These are phyloP conservation scores for Venturia nashicola DNA, from an alignment of 2,329 filamentous ascomycete species.

Conservation along the genomic window DNA sequence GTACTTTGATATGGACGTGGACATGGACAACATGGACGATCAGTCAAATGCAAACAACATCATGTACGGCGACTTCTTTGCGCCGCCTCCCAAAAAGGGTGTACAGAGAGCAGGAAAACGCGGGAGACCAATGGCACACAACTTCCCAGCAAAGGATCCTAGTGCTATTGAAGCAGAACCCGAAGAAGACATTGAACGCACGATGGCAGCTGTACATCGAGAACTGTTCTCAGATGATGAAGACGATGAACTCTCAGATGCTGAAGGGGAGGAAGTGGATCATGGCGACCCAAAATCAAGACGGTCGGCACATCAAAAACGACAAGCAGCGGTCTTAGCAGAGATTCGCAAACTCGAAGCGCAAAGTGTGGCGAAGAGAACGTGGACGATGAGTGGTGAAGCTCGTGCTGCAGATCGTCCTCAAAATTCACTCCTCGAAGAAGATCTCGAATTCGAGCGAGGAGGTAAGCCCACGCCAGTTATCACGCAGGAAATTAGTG, in stretches of 20 bases:
- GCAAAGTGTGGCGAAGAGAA: conserved; percentile 75
- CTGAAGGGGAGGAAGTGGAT: conserved; percentile 49
- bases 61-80: conserved; percentile 89
- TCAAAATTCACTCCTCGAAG: conserved; percentile 80
- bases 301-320: conserved; percentile 72
- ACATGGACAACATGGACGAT: conserved; percentile 37
- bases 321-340: conserved; percentile 72
- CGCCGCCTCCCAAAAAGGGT: conserved; percentile 63
- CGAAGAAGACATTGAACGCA: conserved; percentile 61
- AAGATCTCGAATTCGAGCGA: conserved; percentile 92
- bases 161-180: conserved; percentile 28
- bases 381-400: conserved; percentile 86
- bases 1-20: conserved; percentile 45
- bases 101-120: conserved; percentile 42
- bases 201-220: conserved; percentile 75
- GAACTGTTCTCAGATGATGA: conserved; percentile 80
- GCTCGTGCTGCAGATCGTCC: conserved; percentile 72
- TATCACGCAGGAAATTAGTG: conserved; percentile 80
- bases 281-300: conserved; percentile 60
- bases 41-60: conserved; percentile 72
- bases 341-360: conserved; percentile 88
- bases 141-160: conserved; percentile 28
- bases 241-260: conserved; percentile 43
- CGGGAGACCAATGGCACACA: conserved; percentile 34
- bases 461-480: conserved; percentile 90